Base-by-base conservation (phyloP, 2,329 filamentous ascomycete species). In the Aureobasidium sp. region DNA sequence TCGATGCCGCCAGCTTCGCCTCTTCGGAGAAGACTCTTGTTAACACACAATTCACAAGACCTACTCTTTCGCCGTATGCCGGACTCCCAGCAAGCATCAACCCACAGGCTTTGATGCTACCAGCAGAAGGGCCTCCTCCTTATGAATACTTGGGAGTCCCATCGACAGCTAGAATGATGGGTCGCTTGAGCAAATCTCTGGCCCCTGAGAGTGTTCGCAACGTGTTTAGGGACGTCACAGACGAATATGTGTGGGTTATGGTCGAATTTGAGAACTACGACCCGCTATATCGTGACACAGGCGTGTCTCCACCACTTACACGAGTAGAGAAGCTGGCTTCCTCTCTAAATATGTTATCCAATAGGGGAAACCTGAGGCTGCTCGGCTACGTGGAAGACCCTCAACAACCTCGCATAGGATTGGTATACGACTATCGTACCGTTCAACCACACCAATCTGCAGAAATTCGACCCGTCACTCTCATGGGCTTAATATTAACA, bases 361-460 rank as follows among this genome's bases (percentile, higher is more conserved):
- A 69, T 23, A 70, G 71, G 51, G 67, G 66, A 2, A 77, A 76
- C 27, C 80, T 86, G 1, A 88, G 81, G 79, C 86, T 82, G 68
- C 73, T 70, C 79, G 89, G 65, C 69, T 92, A 90, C 69, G 91
- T 90, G 68, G 88, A 92, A 70, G 89, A 92, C 68, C 80, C 51
- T 41, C 82, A 84, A 59, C 86, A 89, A 61, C 77, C 78, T 0
- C 82, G 89, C 10, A 83, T 91, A 60, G 89, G 89, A 5, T 78
- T 93, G 12, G 82, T 93, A 12, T 93, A 90, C 68, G 86, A 88
- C 55, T 83, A 92, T 34, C 89, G 89, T 1, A 79, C 82, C 1
- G 15, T 58, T n/a, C 39, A 39, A 15, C 39, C 34, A 12, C 44
- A 34, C 4, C 63, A 62, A 26, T 63, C 60, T 27, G 71, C 71